Evolutionary conservation across 2,329 filamentous ascomycete species (phyloP).

Genomic region (Byssothecium circinans): DNA sequence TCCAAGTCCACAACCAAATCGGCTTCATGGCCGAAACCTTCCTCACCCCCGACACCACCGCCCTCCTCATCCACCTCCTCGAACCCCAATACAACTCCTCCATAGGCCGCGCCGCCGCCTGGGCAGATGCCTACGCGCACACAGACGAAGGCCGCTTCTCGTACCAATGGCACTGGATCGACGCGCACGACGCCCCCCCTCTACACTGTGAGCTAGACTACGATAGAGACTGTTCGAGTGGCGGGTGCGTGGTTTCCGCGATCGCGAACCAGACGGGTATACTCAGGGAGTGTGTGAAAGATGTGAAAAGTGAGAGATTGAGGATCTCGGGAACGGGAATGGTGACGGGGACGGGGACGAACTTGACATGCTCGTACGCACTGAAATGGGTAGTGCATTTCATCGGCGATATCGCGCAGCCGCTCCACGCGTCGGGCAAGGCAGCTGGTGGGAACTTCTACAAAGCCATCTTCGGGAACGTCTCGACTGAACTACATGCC

Average conservation of each 20-base stretch:
- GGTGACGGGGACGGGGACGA: slow-evolving; percentile 9
- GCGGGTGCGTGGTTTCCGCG: slow-evolving; percentile 46
- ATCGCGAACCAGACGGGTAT: slow-evolving; percentile 48
- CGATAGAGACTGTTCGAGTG: slow-evolving; percentile 40
- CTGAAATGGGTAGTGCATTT: slow-evolving; percentile 48
- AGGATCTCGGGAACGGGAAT: slow-evolving; percentile 15
- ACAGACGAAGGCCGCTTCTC: slow-evolving; percentile 44
- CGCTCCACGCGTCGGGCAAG: slow-evolving; percentile 44
- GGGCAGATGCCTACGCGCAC: slow-evolving; percentile 46
- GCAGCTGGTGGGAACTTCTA: slow-evolving; percentile 44
- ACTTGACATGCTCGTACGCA: slow-evolving; percentile 45
- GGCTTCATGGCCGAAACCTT: slow-evolving; percentile 45
- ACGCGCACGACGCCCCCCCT: slow-evolving; percentile 40
- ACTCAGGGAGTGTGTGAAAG: slow-evolving; percentile 38
- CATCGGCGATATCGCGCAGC: slow-evolving; percentile 47
- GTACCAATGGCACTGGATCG: slow-evolving; percentile 49
- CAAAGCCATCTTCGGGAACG: slow-evolving; percentile 40
- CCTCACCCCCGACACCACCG: slow-evolving; percentile 35
- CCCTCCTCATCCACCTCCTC: slow-evolving; percentile 39
- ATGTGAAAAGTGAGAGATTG: slow-evolving; percentile 31
- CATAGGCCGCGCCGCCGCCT: slow-evolving; percentile 44
- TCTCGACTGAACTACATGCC: slow-evolving; percentile 41
- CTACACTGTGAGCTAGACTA: slow-evolving; percentile 41
- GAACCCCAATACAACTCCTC: slow-evolving; percentile 45
- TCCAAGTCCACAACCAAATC: slow-evolving; percentile 45